These are phyloP conservation scores for Chondrus crispus DNA, from an alignment of 23 red algal species.

Conservation along the genomic window DNA sequence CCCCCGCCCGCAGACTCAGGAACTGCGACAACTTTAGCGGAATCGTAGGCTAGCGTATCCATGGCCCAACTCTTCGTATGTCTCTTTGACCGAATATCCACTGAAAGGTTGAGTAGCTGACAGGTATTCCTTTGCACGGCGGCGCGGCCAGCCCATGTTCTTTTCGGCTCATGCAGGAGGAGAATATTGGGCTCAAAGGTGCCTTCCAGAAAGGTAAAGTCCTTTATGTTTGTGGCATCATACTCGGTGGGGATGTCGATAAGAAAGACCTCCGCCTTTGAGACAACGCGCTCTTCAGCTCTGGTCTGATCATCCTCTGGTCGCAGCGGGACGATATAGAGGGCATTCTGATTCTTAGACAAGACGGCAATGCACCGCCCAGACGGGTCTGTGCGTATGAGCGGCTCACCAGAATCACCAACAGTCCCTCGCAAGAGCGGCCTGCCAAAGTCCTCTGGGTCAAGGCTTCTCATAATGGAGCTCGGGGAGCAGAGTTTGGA, in stretches of 20 bases:
- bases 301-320: conserved; percentile 9
- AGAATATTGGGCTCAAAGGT: conserved; percentile 75
- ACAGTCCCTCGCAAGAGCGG: conserved; percentile 2
- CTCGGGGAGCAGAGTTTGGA: conserved; percentile 16
- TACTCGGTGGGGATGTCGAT: conserved; percentile 59
- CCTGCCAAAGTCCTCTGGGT: conserved; percentile 12
- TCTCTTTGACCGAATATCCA: conserved; percentile 55
- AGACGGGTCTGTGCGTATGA: conserved; percentile 34
- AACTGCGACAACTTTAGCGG: conserved; percentile 19
- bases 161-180: conserved; percentile 69
- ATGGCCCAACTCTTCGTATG: conserved; percentile 58
- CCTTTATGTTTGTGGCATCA: conserved; percentile 57
- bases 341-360: conserved; percentile 2
- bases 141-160: conserved; percentile 87
- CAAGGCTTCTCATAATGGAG: conserved; percentile 20
- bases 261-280: conserved; percentile 34
- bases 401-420: conserved; percentile 3
- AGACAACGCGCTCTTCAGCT: background rate
- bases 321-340: conserved; percentile 37
- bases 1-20: conserved; percentile 60
- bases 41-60: conserved; percentile 66
- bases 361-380: conserved; percentile 25
- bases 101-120: conserved; percentile 54
- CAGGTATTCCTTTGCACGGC: conserved; percentile 60
- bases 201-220: conserved; percentile 56